Evolutionary conservation across 768 basidiomycete species (phyloP).

Genomic region (Fomitopsis serialis): DNA sequence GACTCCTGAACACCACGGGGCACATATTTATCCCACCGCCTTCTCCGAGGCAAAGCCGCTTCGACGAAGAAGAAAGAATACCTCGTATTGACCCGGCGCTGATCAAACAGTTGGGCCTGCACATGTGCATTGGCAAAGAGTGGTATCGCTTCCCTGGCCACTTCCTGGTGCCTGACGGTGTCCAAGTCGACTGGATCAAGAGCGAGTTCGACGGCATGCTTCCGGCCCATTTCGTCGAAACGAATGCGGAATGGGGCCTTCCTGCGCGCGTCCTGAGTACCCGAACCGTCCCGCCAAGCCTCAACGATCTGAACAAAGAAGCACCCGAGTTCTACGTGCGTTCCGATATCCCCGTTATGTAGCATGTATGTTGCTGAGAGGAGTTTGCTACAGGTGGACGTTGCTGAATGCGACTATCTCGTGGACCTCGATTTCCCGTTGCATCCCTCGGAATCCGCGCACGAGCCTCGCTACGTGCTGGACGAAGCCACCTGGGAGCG

Average conservation of each 20-base stretch:
- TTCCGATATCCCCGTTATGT: conserved; percentile 8
- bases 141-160: conserved; percentile 94
- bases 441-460: conserved; percentile 44
- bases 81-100: conserved; percentile 60
- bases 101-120: conserved; percentile 64
- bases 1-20: conserved; percentile 69
- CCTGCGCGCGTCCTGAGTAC: conserved; percentile 62
- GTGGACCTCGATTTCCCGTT: conserved; percentile 85
- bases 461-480: conserved; percentile 78
- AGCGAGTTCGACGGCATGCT: conserved; percentile 88
- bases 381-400: conserved; percentile 47
- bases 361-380: conserved; percentile 2
- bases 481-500: conserved; percentile 73
- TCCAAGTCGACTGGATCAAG: conserved; percentile 85
- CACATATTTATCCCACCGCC: conserved; percentile 45
- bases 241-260: conserved; percentile 22
- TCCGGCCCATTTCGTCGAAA: conserved; percentile 71
- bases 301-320: conserved; percentile 89
- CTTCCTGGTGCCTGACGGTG: conserved; percentile 79
- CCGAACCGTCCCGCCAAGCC: conserved; percentile 47
- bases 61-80: conserved; percentile 29
- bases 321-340: conserved; percentile 74
- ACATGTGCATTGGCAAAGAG: conserved; percentile 87
- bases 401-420: conserved; percentile 79
- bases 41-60: conserved; percentile 36